Base-by-base conservation (phyloP, 1,139 yeast genomes). In the Zygotorulaspora mrakii region DNA sequence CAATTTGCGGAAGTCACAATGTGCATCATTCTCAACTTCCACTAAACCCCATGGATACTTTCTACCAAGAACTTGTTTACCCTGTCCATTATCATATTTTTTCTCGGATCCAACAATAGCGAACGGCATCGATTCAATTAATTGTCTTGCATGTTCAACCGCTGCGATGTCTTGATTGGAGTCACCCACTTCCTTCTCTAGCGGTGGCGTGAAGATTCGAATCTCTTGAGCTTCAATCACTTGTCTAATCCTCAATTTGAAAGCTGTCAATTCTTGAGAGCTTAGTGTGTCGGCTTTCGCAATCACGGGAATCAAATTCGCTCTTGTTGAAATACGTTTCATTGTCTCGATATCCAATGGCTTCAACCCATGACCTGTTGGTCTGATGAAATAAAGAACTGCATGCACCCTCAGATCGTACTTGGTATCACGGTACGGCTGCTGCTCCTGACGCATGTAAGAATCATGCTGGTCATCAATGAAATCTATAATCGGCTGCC, bases 11-110 rank as follows among this genome's bases (percentile, higher is more conserved):
- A 94, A 91, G 66, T 91, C 98, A 68, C 96, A 89, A 64, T 91
- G 97, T 47, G 76, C 75, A 61, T 89, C 97, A 65, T 91, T 91
- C 65, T 91, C 98, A 38, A 91, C 96, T 65, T 91, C 97, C 37
- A 91, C 97, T 40, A 86, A 73, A 31, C 98, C 98, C 98, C 98
- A 91, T 48, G 95, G 89, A 62, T 91, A 91, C 64, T 86, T 86
- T 67, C 99, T 82, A 33, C 96, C 98, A 49, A 84, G 76, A 35
- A 87, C 89, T 49, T 76, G 70, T 49, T 77, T 74, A 27, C 96
- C 96, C 33, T 82, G 79, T 17, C 79, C 72, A 37, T 82, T 73
- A 58, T 86, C 89, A 47, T 79, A 82, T 57, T 85, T 95, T 48
- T 82, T 82, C 62, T 87, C 96, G 8, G 95, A 82, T 1, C 96